These are phyloP conservation scores for Phyllosticta ampelicida DNA, from an alignment of 2,329 filamentous ascomycete genomes.

Conservation along the genomic window DNA sequence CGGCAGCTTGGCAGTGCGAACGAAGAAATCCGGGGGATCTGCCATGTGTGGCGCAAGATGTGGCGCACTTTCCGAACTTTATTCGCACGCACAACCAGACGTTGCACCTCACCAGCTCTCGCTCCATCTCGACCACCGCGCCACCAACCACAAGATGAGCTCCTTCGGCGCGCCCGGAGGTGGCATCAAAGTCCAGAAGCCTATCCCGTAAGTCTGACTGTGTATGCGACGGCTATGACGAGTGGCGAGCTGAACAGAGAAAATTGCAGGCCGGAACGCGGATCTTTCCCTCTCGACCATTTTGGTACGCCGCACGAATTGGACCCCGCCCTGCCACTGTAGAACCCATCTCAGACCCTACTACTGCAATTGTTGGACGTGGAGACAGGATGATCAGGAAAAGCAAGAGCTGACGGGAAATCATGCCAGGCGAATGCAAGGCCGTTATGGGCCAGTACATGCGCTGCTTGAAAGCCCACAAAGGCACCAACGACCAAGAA, in stretches of 20 bases:
- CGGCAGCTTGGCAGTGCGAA: neutral
- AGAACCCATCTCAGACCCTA: neutral
- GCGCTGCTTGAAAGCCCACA: conserved; percentile 71
- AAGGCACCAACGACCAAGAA: conserved; percentile 74
- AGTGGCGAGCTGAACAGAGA: conserved; percentile 12
- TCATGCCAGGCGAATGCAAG: conserved; percentile 72
- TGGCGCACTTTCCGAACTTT: neutral
- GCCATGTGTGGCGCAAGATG: neutral
- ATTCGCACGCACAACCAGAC: neutral
- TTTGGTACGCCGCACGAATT: conserved; percentile 48
- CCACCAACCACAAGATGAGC: conserved; percentile 36
- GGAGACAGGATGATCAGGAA: neutral
- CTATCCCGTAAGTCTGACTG: conserved; percentile 51
- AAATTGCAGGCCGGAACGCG: conserved; percentile 63
- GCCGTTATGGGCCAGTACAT: conserved; percentile 77
- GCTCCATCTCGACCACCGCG: neutral
- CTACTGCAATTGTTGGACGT: neutral
- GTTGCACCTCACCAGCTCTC: neutral
- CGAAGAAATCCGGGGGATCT: neutral
- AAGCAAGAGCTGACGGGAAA: neutral
- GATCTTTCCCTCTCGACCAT: conserved; percentile 93
- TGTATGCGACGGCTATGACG: neutral
- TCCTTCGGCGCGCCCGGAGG: conserved; percentile 62
- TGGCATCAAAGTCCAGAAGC: conserved; percentile 52
- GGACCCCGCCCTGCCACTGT: neutral